Evolutionary conservation across 345 rosid genomes (phyloP), one percentile per base, ranked within the genome.

Genomic region (Gynandropsis gynandra): DNA sequence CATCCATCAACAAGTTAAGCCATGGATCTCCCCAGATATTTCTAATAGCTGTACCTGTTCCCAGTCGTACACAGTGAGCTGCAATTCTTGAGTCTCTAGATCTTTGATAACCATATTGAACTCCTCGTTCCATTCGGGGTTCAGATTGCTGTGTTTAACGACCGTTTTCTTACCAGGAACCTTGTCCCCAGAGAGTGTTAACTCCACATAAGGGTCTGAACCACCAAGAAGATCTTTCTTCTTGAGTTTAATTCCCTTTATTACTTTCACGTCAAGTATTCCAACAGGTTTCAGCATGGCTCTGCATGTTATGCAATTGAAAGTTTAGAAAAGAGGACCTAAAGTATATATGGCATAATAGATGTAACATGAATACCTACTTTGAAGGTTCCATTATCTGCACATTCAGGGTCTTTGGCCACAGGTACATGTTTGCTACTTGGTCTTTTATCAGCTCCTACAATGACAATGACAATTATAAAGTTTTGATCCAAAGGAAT

Each of bases 41-140:
- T 19, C 9, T 21, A 4, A 51, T 35, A 27, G 41, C 7, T 18
- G 18, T 72, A 85, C 97, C 95, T 92, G 83, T 54, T 92, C 95
- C 99, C 94, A 92, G 34, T 92, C 95, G 68, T 72, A 88, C 42
- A 87, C 82, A 40, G 59, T 65, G 40, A 88, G 60, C 53, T 74
- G 83, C 33, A 92, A 24, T 19, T 68, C 77, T 69, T 92, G 90
- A 51, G 77, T 63, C 52, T 75, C 74, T 41, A 94, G 95, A 58
- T 88, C 90, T 61, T 83, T 79, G 27, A 85, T 81, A 48, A 81
- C 83, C 52, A 92, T 47, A 70, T 48, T 64, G 41, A 88, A 92
- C 47, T 88, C 95, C 65, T 88, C 95, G 54, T 92, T 76, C 99
- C 99, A 92, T 53, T 85, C 97, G 14, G 97, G 99, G 56, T 88